A percentile compares a stretch with the other conserved stretches of the same genome.
Conservation (phyloP, 2,329 filamentous ascomycete species). For the Phoma herbarum region DNA sequence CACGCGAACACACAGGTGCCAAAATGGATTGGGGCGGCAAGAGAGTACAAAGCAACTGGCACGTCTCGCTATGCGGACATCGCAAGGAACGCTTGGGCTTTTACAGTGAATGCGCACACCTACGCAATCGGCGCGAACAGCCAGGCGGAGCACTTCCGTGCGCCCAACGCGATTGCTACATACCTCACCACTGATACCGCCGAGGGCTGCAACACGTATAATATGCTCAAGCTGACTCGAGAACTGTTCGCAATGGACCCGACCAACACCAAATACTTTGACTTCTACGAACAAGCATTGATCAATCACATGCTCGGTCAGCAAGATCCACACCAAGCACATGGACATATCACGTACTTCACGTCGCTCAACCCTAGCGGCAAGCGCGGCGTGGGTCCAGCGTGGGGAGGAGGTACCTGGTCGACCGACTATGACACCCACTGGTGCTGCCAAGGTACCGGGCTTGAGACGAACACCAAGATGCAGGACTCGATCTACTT, state of each 20-base stretch:
- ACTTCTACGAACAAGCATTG: conserved; percentile 8
- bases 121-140: conserved; percentile 5
- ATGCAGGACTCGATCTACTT: conserved; percentile 61
- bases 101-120: conserved; percentile 2
- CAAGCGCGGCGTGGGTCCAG: conserved; percentile 60
- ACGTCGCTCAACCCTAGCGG: conserved; percentile 31
- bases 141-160: conserved; percentile 5
- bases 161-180: neutral
- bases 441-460: conserved; percentile 65
- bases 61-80: conserved; percentile 3
- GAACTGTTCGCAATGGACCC: conserved; percentile 2
- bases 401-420: conserved; percentile 63
- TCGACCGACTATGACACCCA: conserved; percentile 63
- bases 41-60: conserved; percentile 5
- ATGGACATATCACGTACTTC: conserved; percentile 8
- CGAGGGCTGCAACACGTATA: conserved; percentile 7
- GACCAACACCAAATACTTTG: neutral
- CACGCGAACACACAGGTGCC: conserved; percentile 2
- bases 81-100: neutral
- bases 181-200: neutral
- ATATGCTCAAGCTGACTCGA: conserved; percentile 7
- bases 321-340: neutral
- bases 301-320: conserved; percentile 9
- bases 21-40: neutral
- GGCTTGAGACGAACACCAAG: conserved; percentile 63